phyloP scores from a whole-genome alignment of 805 yeast species.

The Schwanniomyces vanrijiae region DNA sequence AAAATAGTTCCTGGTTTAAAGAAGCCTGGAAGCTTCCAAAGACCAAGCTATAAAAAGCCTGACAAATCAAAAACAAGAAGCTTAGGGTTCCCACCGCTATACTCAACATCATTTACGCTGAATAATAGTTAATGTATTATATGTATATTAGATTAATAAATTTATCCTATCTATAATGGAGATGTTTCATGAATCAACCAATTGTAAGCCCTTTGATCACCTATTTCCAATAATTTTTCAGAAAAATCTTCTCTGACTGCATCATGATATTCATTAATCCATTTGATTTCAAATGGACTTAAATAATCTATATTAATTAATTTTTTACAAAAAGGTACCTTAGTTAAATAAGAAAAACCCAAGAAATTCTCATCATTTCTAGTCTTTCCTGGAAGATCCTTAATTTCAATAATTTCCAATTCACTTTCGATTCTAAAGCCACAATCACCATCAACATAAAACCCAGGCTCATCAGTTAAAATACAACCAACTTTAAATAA shows the following conservation, averaged over 20 bases:
- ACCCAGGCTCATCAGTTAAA: conserved; percentile 93
- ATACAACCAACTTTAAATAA: conserved; percentile 60
- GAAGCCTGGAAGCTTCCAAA: conserved; percentile 36
- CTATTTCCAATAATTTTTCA: conserved; percentile 47
- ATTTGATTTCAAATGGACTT: conserved; percentile 26
- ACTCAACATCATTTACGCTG: conserved; percentile 21
- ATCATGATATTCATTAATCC: conserved; percentile 42
- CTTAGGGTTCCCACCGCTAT: conserved; percentile 24
- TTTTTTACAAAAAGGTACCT: conserved; percentile 39
- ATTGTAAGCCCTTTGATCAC: conserved; percentile 56
- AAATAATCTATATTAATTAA: conserved; percentile 35
- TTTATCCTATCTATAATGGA: conserved; percentile 19
- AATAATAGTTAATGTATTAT: background rate
- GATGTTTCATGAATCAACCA: conserved; percentile 75
- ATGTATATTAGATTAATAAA: background rate
- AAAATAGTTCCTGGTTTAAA: conserved; percentile 16
- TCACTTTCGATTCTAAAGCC: conserved; percentile 92
- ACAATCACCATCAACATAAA: conserved; percentile 82
- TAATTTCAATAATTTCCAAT: conserved; percentile 53
- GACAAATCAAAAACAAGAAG: conserved; percentile 16
- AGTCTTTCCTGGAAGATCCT: conserved; percentile 37
- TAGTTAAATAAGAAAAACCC: conserved; percentile 41
- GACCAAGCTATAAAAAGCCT: conserved; percentile 19
- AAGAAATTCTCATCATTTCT: conserved; percentile 29
- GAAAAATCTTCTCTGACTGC: conserved; percentile 32